Evolutionary conservation across 2,329 filamentous ascomycete genomes (phyloP).

Genomic region (Cladosporium sp.): DNA sequence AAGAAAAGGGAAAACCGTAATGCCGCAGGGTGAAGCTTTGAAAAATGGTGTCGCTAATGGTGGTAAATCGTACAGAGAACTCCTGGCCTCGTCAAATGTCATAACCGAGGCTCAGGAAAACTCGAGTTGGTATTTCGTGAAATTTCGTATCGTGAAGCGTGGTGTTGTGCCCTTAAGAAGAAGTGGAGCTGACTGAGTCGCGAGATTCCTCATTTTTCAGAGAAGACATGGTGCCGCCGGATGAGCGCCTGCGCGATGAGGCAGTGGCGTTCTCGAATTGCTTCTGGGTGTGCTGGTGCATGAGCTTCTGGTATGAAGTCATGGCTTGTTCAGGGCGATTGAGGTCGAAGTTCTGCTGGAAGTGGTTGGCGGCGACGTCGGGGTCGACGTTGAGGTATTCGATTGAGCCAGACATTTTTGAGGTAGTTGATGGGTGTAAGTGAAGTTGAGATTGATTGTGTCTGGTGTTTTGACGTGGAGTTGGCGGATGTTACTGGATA

Average conservation of each 20-base stretch:
- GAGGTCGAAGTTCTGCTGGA: slow-evolving; percentile 41
- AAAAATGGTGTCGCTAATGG: not conserved
- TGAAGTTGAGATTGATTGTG: not conserved
- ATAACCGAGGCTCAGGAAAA: not conserved
- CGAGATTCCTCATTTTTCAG: slow-evolving; percentile 23
- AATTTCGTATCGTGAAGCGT: not conserved
- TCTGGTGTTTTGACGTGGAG: not conserved
- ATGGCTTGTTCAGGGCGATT: slow-evolving; percentile 38
- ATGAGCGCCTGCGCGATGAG: slow-evolving; percentile 41
- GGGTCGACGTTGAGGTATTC: slow-evolving; percentile 38
- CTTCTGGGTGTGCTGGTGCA: slow-evolving; percentile 49
- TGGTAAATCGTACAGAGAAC: not conserved
- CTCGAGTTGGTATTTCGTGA: not conserved
- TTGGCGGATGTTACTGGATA: not conserved
- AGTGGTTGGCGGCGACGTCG: slow-evolving; percentile 40
- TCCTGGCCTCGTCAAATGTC: not conserved
- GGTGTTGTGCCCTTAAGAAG: slow-evolving; percentile 19
- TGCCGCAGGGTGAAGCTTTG: not conserved
- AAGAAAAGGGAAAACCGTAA: not conserved
- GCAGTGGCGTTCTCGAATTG: slow-evolving; percentile 44
- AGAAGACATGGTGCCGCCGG: slow-evolving; percentile 16
- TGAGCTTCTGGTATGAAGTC: slow-evolving; percentile 45
- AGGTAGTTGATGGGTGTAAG: not conserved
- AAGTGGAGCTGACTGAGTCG: slow-evolving; percentile 26
- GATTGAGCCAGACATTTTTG: slow-evolving; percentile 24